Conservation (phyloP, 2,329 filamentous ascomycete species). For the Aspergillus versicolor region DNA sequence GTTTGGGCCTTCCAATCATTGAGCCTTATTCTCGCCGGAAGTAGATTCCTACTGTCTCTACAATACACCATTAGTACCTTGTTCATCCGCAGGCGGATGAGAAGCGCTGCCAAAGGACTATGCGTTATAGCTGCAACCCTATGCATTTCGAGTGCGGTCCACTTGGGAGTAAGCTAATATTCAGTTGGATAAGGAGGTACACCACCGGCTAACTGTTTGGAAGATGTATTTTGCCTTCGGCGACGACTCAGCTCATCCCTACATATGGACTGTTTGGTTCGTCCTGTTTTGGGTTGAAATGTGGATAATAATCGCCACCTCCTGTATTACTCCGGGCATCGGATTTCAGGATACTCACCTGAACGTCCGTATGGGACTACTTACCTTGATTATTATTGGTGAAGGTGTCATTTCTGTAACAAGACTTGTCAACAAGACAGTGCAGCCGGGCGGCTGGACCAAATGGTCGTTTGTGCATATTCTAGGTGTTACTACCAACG, state of each 20-base stretch:
- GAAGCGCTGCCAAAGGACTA: constrained; percentile 26
- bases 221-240: constrained; percentile 38
- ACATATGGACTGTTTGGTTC: constrained; percentile 56
- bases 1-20: constrained; percentile 46
- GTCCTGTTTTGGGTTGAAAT: constrained; percentile 55
- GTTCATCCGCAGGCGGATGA: constrained; percentile 30
- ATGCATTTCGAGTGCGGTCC: constrained; percentile 26
- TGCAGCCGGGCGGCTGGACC: constrained; percentile 40
- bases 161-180: constrained; percentile 26
- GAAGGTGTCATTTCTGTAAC: constrained; percentile 65
- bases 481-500: constrained; percentile 38
- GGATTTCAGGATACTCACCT: constrained; percentile 64
- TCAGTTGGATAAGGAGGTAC: not conserved
- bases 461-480: constrained; percentile 41
- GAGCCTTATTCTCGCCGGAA: constrained; percentile 49
- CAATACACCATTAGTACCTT: constrained; percentile 51
- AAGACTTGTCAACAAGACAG: constrained; percentile 54
- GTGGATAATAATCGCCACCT: constrained; percentile 52
- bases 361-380: constrained; percentile 61
- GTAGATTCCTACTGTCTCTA: constrained; percentile 52
- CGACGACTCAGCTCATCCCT: constrained; percentile 20
- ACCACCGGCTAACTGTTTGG: constrained; percentile 4
- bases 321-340: constrained; percentile 56
- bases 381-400: constrained; percentile 66
- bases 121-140: constrained; percentile 30